phyloP scores from a whole-genome alignment of 139 green algal species.

The Chlorella sorokiniana region DNA sequence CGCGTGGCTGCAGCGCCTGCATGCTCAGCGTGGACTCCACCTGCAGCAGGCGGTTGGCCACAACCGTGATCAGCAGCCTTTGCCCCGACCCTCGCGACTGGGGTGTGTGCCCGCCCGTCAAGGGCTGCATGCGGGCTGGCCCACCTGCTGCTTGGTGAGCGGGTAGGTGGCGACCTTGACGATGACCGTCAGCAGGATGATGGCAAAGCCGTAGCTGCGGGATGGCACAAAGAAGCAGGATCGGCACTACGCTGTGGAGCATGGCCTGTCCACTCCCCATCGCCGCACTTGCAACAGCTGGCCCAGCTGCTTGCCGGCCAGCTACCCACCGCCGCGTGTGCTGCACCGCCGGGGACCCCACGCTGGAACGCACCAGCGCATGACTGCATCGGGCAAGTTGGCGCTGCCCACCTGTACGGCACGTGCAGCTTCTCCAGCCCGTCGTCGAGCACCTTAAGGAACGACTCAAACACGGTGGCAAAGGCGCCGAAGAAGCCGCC shows the following conservation, averaged over 20 bases:
- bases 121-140: background rate
- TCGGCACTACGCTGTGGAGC: background rate
- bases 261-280: too few relatives aligned
- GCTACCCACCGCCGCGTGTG: too few relatives aligned
- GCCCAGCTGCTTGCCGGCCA: background rate
- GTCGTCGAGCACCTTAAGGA: constrained; percentile 84
- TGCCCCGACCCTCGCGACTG: background rate
- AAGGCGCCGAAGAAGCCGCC: constrained; percentile 74
- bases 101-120: background rate
- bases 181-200: constrained; percentile 91
- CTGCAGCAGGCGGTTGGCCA: constrained; percentile 38
- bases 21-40: constrained; percentile 92
- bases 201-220: constrained; percentile 89
- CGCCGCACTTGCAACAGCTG: background rate
- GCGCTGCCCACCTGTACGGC: constrained; percentile 75
- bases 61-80: background rate
- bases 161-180: constrained; percentile 95
- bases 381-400: background rate
- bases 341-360: too few relatives aligned
- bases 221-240: too few relatives aligned
- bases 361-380: background rate
- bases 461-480: constrained; percentile 69
- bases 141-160: constrained; percentile 91
- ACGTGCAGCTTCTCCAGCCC: constrained; percentile 70
- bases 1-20: constrained; percentile 87